phyloP scores from a whole-genome alignment of 768 basidiomycete species.

The Suillus decipiens region DNA sequence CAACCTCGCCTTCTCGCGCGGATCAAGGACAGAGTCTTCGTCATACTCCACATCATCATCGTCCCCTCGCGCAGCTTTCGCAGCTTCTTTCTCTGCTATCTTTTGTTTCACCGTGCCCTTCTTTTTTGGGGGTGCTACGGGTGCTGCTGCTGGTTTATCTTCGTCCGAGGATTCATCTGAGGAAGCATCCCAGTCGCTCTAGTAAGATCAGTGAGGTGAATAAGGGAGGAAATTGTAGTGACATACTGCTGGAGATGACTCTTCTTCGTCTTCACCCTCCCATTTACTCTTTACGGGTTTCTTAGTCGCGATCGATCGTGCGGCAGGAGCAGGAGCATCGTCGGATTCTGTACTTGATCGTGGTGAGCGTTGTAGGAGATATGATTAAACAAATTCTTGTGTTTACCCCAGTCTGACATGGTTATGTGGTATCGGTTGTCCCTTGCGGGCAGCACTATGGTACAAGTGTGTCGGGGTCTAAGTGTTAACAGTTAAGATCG shows the following conservation, averaged over 20 bases:
- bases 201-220: constrained; percentile 11
- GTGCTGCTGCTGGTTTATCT: constrained; percentile 44
- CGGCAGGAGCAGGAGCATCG: constrained; percentile 34
- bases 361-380: constrained; percentile 22
- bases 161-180: constrained; percentile 56
- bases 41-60: constrained; percentile 55
- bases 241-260: constrained; percentile 73
- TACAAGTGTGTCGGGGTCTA: constrained; percentile 4
- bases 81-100: constrained; percentile 88
- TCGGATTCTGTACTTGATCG: constrained; percentile 36
- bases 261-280: constrained; percentile 92
- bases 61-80: constrained; percentile 52
- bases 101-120: constrained; percentile 92
- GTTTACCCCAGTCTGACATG: constrained; percentile 52
- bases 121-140: constrained; percentile 79
- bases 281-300: constrained; percentile 61
- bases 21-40: constrained; percentile 78
- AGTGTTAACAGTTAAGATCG: background rate
- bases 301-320: constrained; percentile 22
- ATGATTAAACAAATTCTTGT: constrained; percentile 9
- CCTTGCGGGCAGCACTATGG: constrained; percentile 6
- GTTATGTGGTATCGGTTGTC: constrained; percentile 7
- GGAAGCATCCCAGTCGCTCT: constrained; percentile 97
- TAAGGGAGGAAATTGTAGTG: background rate
- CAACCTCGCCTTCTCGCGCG: constrained; percentile 69